These are phyloP conservation scores for Thelonectria olida DNA, from an alignment of 2,329 filamentous ascomycete species.

Conservation along the genomic window DNA sequence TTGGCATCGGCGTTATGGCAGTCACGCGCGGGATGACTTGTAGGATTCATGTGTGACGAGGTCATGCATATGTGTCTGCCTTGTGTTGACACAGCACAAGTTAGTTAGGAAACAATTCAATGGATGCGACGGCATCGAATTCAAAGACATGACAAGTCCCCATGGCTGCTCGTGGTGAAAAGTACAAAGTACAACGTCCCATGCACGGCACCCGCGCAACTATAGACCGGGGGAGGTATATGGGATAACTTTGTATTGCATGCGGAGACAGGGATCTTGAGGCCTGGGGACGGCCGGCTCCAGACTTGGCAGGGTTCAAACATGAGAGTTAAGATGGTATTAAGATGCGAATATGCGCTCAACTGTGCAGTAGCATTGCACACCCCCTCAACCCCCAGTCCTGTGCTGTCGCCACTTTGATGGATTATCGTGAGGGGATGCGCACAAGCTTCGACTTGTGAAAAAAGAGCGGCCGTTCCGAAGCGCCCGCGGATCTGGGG, in stretches of 20 bases:
- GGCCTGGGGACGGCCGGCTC: constrained; percentile 1
- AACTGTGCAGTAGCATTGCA: neutral
- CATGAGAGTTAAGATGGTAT: neutral
- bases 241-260: neutral
- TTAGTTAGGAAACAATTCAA: constrained; percentile 11
- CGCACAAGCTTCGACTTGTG: constrained; percentile 2
- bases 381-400: neutral
- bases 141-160: neutral
- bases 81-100: neutral
- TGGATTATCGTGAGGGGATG: neutral
- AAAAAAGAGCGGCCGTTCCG: constrained; percentile 8
- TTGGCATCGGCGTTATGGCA: constrained; percentile 7
- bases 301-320: neutral
- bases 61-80: constrained; percentile 15
- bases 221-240: neutral
- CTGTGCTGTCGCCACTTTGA: constrained; percentile 1
- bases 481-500: constrained; percentile 14
- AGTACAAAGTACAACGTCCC: neutral
- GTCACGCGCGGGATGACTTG: constrained; percentile 1
- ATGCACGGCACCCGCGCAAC: neutral
- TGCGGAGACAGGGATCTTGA: neutral
- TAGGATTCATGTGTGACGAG: constrained; percentile 22
- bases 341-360: constrained; percentile 6
- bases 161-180: too few relatives aligned
- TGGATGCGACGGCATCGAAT: constrained; percentile 12